Evolutionary conservation across 345 rosid species (phyloP).

Genomic region (Citrus glauca): DNA sequence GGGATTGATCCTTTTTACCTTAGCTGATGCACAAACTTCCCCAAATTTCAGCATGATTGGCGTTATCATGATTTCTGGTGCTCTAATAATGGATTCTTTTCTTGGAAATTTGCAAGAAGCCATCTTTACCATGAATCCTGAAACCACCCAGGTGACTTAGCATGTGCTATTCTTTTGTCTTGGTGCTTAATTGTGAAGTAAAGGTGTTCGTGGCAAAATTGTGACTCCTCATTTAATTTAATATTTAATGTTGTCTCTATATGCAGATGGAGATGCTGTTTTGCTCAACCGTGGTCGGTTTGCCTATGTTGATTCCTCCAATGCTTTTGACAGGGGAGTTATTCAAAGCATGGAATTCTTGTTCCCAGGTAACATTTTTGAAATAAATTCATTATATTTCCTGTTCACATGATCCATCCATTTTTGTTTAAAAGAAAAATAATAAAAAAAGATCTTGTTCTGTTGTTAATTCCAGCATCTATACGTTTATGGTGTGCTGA

Average conservation of each 20-base stretch:
- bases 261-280: slow-evolving; percentile 92
- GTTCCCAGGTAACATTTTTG: slow-evolving; percentile 61
- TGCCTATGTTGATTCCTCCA: slow-evolving; percentile 87
- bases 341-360: slow-evolving; percentile 88
- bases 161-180: background rate
- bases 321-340: slow-evolving; percentile 97
- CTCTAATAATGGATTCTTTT: slow-evolving; percentile 83
- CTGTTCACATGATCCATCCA: background rate
- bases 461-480: slow-evolving; percentile 58
- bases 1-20: slow-evolving; percentile 87
- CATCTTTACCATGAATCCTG: slow-evolving; percentile 82
- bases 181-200: background rate
- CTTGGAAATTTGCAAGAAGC: slow-evolving; percentile 96
- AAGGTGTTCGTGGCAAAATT: background rate
- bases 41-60: slow-evolving; percentile 86
- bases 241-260: background rate
- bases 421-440: background rate
- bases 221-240: background rate
- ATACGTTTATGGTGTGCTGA: slow-evolving; percentile 80
- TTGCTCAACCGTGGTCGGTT: slow-evolving; percentile 88
- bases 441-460: background rate
- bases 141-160: slow-evolving; percentile 73
- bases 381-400: background rate
- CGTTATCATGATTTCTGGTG: slow-evolving; percentile 84
- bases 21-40: slow-evolving; percentile 91